Conservation (phyloP, 176 grass and related monocot species). For the Carex pumila region DNA sequence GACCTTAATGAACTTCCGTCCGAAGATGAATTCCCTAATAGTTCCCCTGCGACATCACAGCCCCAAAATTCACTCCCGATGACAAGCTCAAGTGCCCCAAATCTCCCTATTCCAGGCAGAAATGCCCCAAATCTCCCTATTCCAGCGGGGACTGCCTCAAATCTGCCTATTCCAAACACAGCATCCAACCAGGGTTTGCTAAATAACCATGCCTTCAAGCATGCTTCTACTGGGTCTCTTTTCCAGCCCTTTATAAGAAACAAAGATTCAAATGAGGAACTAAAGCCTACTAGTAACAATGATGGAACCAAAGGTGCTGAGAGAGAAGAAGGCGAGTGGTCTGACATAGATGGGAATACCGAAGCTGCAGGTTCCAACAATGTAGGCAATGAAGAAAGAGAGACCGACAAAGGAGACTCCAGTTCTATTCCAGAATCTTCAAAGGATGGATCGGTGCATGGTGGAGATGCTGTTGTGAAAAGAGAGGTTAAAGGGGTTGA, state of each 20-base stretch:
- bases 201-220: constrained; percentile 90
- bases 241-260: constrained; percentile 89
- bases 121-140: neutral
- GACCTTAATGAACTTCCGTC: constrained; percentile 94
- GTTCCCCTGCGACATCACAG: constrained; percentile 38
- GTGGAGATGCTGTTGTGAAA: constrained; percentile 39
- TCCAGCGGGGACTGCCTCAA: neutral
- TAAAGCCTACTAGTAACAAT: constrained; percentile 12
- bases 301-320: constrained; percentile 42
- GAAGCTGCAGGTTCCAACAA: constrained; percentile 36
- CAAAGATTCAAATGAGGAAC: constrained; percentile 36
- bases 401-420: constrained; percentile 38
- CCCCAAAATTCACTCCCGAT: constrained; percentile 67
- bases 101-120: constrained; percentile 1
- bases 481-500: constrained; percentile 88
- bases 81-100: constrained; percentile 10
- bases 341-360: constrained; percentile 67
- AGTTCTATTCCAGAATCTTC: constrained; percentile 21
- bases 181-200: constrained; percentile 40
- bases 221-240: constrained; percentile 53
- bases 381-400: constrained; percentile 34
- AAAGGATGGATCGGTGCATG: constrained; percentile 34
- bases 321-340: constrained; percentile 99
- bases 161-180: constrained; percentile 23
- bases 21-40: constrained; percentile 58